Conservation (phyloP, 2,329 filamentous ascomycete species). For the Fusarium acutatum region DNA sequence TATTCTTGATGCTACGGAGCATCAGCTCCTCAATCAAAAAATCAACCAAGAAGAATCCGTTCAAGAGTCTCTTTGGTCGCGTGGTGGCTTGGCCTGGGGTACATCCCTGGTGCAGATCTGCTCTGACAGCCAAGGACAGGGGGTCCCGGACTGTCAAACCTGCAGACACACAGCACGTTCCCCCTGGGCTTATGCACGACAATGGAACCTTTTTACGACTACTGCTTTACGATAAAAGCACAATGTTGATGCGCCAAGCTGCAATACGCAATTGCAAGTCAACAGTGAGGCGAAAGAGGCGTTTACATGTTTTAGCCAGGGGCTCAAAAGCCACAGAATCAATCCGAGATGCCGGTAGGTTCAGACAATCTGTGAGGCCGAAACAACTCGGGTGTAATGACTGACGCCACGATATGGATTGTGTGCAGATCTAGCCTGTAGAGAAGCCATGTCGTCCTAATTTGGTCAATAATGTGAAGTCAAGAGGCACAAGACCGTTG, state of each 20-base stretch:
- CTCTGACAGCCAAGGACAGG: constrained; percentile 8
- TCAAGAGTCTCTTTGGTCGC: neutral
- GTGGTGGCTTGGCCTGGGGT: constrained; percentile 15
- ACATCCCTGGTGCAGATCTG: constrained; percentile 27
- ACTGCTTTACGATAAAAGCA: neutral
- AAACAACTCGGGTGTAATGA: neutral
- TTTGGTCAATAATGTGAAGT: neutral
- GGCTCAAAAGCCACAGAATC: neutral
- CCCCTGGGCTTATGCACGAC: constrained; percentile 8
- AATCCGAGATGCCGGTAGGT: neutral
- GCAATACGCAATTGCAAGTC: neutral
- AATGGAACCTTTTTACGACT: neutral
- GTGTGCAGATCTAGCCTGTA: neutral
- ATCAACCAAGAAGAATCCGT: neutral
- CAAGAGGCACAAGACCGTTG: constrained; percentile 5
- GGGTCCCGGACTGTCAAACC: constrained; percentile 31
- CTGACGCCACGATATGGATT: constrained; percentile 15
- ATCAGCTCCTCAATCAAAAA: neutral
- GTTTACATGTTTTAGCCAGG: neutral
- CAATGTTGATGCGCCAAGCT: neutral
- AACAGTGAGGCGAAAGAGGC: constrained; percentile 3
- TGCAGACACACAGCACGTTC: constrained; percentile 29
- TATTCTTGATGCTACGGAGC: too few relatives aligned
- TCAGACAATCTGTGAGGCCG: neutral
- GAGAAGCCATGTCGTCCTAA: neutral